phyloP scores from a whole-genome alignment of 1,284 basidiomycete species.

The Heliocybe sulcata region DNA sequence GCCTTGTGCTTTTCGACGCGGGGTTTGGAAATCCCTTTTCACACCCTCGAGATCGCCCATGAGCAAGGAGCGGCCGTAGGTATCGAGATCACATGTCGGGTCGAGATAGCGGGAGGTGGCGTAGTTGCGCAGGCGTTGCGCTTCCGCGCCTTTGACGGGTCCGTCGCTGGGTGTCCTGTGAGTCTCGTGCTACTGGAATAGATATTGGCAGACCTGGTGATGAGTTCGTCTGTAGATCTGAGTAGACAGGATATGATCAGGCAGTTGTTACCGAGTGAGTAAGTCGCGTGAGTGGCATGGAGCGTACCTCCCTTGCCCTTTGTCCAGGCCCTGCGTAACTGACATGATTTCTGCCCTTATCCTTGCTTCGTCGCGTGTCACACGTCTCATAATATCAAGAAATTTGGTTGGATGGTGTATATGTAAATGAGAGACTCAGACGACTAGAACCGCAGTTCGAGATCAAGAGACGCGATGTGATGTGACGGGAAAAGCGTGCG shows the following conservation, averaged over 20 bases:
- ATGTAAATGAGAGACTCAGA: too few species aligned
- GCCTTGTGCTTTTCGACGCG: conserved; percentile 15
- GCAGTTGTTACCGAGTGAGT: too few species aligned
- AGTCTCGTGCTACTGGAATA: background rate
- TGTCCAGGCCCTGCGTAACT: background rate
- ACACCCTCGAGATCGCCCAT: conserved; percentile 21
- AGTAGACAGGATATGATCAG: background rate
- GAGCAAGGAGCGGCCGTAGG: conserved; percentile 20
- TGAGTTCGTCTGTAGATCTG: background rate
- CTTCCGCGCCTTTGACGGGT: conserved; percentile 27
- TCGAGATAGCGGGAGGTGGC: conserved; percentile 26
- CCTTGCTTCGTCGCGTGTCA: too few species aligned
- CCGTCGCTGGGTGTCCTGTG: conserved; percentile 16
- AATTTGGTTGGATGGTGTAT: too few species aligned
- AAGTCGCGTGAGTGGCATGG: too few species aligned
- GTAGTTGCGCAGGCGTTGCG: conserved; percentile 28
- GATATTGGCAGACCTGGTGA: background rate
- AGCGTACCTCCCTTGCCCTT: background rate
- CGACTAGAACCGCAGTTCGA: too few species aligned
- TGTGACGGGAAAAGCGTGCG: too few species aligned
- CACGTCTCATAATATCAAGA: too few species aligned
- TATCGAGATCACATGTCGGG: conserved; percentile 27
- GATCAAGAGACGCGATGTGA: too few species aligned
- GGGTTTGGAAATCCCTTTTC: conserved; percentile 17
- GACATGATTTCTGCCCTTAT: too few species aligned